Evolutionary conservation across 768 basidiomycete species (phyloP), one percentile per base, ranked within the genome.

Genomic region (Leccinum fibrillosum): DNA sequence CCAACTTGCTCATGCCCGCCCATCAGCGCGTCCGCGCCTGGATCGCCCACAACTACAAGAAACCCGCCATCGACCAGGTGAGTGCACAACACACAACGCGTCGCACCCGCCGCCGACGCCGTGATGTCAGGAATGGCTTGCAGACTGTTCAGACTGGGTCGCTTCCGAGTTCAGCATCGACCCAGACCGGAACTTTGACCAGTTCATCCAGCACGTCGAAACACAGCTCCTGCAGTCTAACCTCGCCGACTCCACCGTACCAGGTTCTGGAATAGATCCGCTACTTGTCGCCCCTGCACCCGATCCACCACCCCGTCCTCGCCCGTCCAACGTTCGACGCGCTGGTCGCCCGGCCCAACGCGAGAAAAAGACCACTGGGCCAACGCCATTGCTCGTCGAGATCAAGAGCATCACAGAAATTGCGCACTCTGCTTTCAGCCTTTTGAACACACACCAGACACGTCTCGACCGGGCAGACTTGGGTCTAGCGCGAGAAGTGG

Each of bases 321-420:
- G 52, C 13, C 44, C 52, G 8, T 26, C 52, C 37, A 50, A 13
- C 39, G 44, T 15, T 15, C 57, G 35, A n/a, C 63, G 59, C 3
- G 47, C 53, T 3, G 52, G n/a, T 10, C 62, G 45, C 7, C 52
- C 15, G 34, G 53, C 53, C 1, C 49, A 53, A 13, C 68, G 52
- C 15, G 64, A 56, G 54, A 67, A 48, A 55, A 51, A 47, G 52
- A 59, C 77, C 13, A 64, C 65, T 2, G 78, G 79, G 6, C 60
- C 76, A 6, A 60, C 51, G 21, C 84, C 88, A 1, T 72, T 90
- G 32, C 82, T 92, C 37, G 87, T 94, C 10, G 88, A 97, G 66
- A 81, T 97, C 26, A 73, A 77, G 17, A 78, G 82, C 13, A 81
- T 96, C n/a, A 90, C 85, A 17, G 95, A 98, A 56, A 86, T 97